A percentile compares a stretch with the other conserved stretches of the same genome.
Conservation (phyloP, 2,329 filamentous ascomycete species). For the Colletotrichum sp. region DNA sequence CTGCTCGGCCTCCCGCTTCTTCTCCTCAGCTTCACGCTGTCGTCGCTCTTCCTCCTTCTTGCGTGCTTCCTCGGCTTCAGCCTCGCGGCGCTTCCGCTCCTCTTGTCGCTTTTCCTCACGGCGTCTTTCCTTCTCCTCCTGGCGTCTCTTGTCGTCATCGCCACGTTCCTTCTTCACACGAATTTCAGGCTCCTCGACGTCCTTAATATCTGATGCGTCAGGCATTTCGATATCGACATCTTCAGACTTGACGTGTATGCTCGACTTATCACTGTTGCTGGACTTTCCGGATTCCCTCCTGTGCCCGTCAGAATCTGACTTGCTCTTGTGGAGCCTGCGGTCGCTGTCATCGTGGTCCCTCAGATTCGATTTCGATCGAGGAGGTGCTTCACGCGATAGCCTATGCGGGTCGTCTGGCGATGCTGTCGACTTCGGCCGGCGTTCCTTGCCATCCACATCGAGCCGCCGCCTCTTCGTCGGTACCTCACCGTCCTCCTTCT, state of each 20-base stretch:
- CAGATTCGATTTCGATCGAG: conserved; percentile 33
- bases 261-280: conserved; percentile 48
- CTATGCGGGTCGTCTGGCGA: conserved; percentile 51
- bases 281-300: conserved; percentile 48
- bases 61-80: conserved; percentile 33
- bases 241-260: conserved; percentile 63
- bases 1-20: conserved; percentile 22
- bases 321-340: conserved; percentile 33
- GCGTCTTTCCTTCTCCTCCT: conserved; percentile 29
- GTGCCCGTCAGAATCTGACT: conserved; percentile 40
- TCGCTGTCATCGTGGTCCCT: conserved; percentile 49
- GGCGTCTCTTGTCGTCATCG: conserved; percentile 38
- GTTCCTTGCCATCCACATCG: conserved; percentile 59
- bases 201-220: conserved; percentile 44
- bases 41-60: conserved; percentile 30
- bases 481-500: conserved; percentile 58
- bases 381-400: conserved; percentile 1
- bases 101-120: conserved; percentile 24
- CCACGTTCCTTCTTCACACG: conserved; percentile 40
- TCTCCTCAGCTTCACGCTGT: conserved; percentile 20
- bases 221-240: conserved; percentile 62
- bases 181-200: conserved; percentile 30
- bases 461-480: conserved; percentile 63
- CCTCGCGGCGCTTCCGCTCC: conserved; percentile 33
- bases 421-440: conserved; percentile 45